A percentile compares a stretch with the other conserved stretches of the same genome.
These are phyloP conservation scores for Cytospora mali DNA, from an alignment of 2,329 filamentous ascomycete genomes.

Conservation along the genomic window DNA sequence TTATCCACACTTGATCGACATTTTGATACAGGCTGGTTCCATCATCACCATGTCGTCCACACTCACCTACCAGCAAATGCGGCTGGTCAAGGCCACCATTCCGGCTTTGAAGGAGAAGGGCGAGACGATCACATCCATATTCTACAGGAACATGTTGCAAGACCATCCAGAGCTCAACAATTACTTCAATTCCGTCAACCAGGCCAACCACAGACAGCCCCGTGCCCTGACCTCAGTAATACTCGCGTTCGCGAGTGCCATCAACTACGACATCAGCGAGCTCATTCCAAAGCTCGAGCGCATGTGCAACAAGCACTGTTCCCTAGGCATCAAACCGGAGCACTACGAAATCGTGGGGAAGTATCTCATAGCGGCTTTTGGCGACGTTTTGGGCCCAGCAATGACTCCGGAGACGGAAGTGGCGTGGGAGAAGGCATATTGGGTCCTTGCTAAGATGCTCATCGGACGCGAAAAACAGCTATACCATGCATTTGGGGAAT, in stretches of 20 bases:
- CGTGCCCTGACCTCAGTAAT: slow-evolving; percentile 65
- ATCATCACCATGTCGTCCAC: slow-evolving; percentile 28
- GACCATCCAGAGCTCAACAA: slow-evolving; percentile 68
- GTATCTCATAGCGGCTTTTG: slow-evolving; percentile 69
- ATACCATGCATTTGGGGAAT: slow-evolving; percentile 62
- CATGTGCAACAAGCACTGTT: slow-evolving; percentile 73
- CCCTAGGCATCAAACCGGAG: slow-evolving; percentile 66
- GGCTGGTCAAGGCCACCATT: slow-evolving; percentile 70
- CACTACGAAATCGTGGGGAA: slow-evolving; percentile 73
- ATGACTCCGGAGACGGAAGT: slow-evolving; percentile 66
- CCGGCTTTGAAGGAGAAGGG: slow-evolving; percentile 70
- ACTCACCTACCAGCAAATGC: slow-evolving; percentile 58
- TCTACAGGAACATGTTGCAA: slow-evolving; percentile 70
- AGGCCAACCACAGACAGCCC: slow-evolving; percentile 63
- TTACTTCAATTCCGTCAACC: slow-evolving; percentile 71
- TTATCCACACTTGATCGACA: background rate
- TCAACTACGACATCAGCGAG: slow-evolving; percentile 60
- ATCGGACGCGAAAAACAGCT: slow-evolving; percentile 66
- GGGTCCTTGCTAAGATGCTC: slow-evolving; percentile 72
- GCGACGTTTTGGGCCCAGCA: slow-evolving; percentile 64
- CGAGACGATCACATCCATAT: slow-evolving; percentile 67
- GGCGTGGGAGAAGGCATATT: slow-evolving; percentile 74
- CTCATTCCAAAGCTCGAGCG: slow-evolving; percentile 56
- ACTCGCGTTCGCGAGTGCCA: slow-evolving; percentile 71
- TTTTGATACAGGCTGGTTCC: background rate